These are phyloP conservation scores for Phytophthora ohioensis DNA, from an alignment of 352 stramenopile genomes.

Conservation along the genomic window DNA sequence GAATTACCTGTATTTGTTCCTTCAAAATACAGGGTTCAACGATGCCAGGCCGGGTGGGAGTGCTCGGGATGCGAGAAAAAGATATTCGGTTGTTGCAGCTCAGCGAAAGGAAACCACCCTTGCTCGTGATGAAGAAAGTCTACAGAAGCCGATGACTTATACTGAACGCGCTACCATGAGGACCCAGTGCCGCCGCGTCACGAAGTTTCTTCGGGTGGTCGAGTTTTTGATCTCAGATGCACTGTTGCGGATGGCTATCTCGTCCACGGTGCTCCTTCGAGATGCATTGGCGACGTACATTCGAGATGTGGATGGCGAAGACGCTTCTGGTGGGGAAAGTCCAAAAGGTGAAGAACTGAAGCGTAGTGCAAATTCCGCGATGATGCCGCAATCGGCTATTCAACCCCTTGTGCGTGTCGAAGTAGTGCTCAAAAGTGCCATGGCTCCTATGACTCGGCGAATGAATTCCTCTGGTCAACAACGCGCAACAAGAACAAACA, in stretches of 20 bases:
- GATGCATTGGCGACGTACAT: conserved; percentile 57
- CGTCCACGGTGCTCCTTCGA: conserved; percentile 54
- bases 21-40: conserved; percentile 70
- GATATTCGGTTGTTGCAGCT: conserved; percentile 19
- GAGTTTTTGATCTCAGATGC: conserved; percentile 92
- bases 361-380: neutral
- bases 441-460: neutral
- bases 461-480: neutral
- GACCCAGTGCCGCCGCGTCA: conserved; percentile 92
- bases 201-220: conserved; percentile 92
- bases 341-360: conserved; percentile 3
- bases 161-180: conserved; percentile 94
- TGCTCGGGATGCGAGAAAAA: conserved; percentile 7
- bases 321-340: conserved; percentile 6
- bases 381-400: neutral
- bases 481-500: conserved; percentile 8
- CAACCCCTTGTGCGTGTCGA: conserved; percentile 83
- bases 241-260: conserved; percentile 75
- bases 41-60: conserved; percentile 17
- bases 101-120: conserved; percentile 28
- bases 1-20: conserved; percentile 63
- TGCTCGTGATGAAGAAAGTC: conserved; percentile 13
- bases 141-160: conserved; percentile 91
- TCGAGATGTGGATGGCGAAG: conserved; percentile 7
- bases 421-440: conserved; percentile 41